A percentile compares a stretch with the other conserved stretches of the same genome.
Evolutionary conservation across 2,329 filamentous ascomycete genomes (phyloP).

Genomic region (Pyricularia pennisetigena): DNA sequence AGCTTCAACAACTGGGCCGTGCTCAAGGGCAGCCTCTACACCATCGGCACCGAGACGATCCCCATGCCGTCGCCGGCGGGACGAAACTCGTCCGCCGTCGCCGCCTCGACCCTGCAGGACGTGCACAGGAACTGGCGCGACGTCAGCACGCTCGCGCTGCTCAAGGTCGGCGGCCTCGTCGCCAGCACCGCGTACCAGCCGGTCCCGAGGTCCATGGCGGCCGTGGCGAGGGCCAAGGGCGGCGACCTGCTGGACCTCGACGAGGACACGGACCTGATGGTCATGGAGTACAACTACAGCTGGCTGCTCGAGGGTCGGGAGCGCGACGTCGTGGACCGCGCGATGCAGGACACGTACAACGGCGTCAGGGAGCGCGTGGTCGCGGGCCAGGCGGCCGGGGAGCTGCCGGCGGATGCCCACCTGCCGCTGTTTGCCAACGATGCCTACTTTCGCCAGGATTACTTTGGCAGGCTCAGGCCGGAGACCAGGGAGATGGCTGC

Average conservation of each 20-base stretch:
- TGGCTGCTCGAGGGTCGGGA: conserved; percentile 19
- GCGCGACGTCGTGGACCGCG: conserved; percentile 19
- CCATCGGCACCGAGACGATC: conserved; percentile 16
- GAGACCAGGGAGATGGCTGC: conserved; percentile 23
- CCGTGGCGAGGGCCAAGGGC: conserved; percentile 19
- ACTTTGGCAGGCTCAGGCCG: conserved; percentile 26
- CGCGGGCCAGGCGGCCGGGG: conserved; percentile 20
- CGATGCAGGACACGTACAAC: conserved; percentile 24
- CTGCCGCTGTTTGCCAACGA: conserved; percentile 34
- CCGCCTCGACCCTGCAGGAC: conserved; percentile 7
- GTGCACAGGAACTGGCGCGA: conserved; percentile 14
- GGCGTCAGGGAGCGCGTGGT: conserved; percentile 20
- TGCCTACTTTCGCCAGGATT: conserved; percentile 29
- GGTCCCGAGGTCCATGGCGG: conserved; percentile 24
- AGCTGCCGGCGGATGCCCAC: conserved; percentile 21
- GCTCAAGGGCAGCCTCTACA: conserved; percentile 12
- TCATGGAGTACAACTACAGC: conserved; percentile 33
- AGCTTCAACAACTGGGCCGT: conserved; percentile 13
- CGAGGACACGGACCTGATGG: conserved; percentile 25
- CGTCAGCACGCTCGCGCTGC: conserved; percentile 4
- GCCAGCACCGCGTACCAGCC: conserved; percentile 16
- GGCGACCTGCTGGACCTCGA: conserved; percentile 29
- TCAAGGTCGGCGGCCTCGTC: conserved; percentile 9
- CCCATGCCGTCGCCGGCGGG: conserved; percentile 9
- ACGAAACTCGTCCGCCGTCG: not conserved